Evolutionary conservation across 1,139 yeast species (phyloP), one percentile per base, ranked within the genome.

Genomic region (Sugiyamaella neomexicana): DNA sequence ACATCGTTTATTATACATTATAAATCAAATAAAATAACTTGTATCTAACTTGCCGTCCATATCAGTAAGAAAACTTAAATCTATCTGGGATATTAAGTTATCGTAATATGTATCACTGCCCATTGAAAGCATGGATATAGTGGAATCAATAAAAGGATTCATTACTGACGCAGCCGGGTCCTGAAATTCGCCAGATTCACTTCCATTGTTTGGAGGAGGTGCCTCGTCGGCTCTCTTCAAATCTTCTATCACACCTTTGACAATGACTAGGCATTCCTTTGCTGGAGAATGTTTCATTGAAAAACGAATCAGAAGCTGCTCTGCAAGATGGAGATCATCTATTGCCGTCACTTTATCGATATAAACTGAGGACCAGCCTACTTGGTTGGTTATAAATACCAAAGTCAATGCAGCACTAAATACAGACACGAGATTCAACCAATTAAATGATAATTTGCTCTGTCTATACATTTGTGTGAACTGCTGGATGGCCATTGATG

Each of bases 341-440:
- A 56, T 46, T 8, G 58, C 54, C 16, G 53, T 53, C 8, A 53
- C 54, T 7, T 48, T 36, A 15, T 48, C 45, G 16, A 60, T 34
- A 44, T 52, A 58, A n/a, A 36, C 45, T 8, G 47, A 27, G 5
- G 52, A 37, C 59, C 59, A 53, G 10, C 44, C 54, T 6, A 49
- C 34, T 27, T 58, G 55, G n/a, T 55, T 60, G 23, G 62, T 59
- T 36, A 60, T 56, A 44, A 57, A 61, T 27, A 61, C 37, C n/a
- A 61, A 41, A 2, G 62, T 55, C 25, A 61, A 40, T 2, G 62
- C 49, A 8, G 64, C 62, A 25, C 61, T 53, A 46, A 60, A 61
- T 1, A 60, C 63, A 1, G 60, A 52, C 1, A 57, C 48, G 1
- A 61, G 53, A 51, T 60, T 61, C 29, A 61, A 57, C 64, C 64